Evolutionary conservation across 2,329 filamentous ascomycete genomes (phyloP), one percentile per base, ranked within the genome.

Genomic region (Hypocrella siamensis): DNA sequence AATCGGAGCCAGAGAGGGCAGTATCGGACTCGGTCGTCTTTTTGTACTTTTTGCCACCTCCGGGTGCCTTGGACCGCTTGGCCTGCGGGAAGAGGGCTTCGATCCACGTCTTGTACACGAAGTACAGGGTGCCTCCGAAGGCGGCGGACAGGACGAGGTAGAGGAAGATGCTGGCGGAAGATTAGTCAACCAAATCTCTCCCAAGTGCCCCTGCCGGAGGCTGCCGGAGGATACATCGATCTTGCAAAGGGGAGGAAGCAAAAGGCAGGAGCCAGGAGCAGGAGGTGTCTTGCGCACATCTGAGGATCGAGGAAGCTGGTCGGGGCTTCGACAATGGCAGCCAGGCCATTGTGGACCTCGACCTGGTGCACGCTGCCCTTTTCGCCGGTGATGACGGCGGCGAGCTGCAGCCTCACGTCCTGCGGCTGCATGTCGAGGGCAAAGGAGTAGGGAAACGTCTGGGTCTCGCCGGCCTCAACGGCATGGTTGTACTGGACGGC

Each of bases 71-170:
- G 35, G 69, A 61, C 63, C 75, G 73, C 64, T 84, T 81, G 43
- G 79, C 76, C 67, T 93, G 84, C 30, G 90, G 88, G 68, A 96
- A 93, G 52, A 98, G 80, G 11, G 85, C 78, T 48, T 85, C 82
- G 59, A 98, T 80, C 85, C 88, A 96, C 49, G 88, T 93, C 65
- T 79, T 90, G 73, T 98, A 98, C 62, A 94, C 84, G 59, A 93
- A 93, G 74, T 88, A 94, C 53, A 79, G 72, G 33, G 78, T 84
- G 39, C 80, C 85, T 42, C 61, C 74, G 53, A 93, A 92, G 40
- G 68, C 71, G 39, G 69, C 76, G 33, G 78, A 65, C 46, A 98
- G 79, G 65, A 96, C 77, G 53, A 93, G 67, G 67, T 96, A 96
- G 40, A 98, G 75, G 75, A 98, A 98, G 62, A 96, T 84, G 53